These are phyloP conservation scores for Backusella morwellensis DNA, from an alignment of 192 early-diverging fungal genomes.

Conservation along the genomic window DNA sequence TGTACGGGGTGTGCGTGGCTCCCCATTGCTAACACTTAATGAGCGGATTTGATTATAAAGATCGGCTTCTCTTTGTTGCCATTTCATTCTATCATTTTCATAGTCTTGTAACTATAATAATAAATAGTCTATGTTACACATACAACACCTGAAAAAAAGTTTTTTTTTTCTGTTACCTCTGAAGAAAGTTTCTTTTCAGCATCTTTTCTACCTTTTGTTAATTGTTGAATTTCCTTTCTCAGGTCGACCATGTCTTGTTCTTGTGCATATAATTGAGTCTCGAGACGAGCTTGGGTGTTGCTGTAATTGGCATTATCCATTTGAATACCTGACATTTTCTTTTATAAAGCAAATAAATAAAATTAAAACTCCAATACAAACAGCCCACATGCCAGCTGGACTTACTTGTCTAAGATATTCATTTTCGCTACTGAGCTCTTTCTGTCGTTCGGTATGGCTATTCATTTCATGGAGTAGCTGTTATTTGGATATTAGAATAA, in stretches of 20 bases:
- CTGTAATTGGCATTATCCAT: slow-evolving; percentile 31
- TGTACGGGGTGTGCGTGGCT: slow-evolving; percentile 36
- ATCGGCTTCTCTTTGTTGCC: slow-evolving; percentile 49
- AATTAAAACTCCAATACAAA: slow-evolving; percentile 5
- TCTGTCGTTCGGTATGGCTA: background rate
- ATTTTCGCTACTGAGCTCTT: slow-evolving; percentile 18
- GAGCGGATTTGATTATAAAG: slow-evolving; percentile 39
- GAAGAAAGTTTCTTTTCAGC: slow-evolving; percentile 37
- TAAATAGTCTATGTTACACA: background rate
- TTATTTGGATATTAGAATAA: background rate
- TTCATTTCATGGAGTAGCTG: slow-evolving; percentile 24
- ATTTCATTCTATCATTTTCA: slow-evolving; percentile 42
- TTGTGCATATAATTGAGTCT: slow-evolving; percentile 50
- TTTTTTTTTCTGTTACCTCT: slow-evolving; percentile 17
- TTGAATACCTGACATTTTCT: slow-evolving; percentile 30
- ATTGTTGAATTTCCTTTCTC: slow-evolving; percentile 39
- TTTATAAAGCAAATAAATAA: background rate
- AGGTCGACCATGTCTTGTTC: slow-evolving; percentile 37
- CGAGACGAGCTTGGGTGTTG: slow-evolving; percentile 39
- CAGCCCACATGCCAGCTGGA: background rate
- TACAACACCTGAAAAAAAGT: background rate
- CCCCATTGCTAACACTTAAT: slow-evolving; percentile 23
- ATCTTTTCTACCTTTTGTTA: slow-evolving; percentile 41
- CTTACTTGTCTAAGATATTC: slow-evolving; percentile 33
- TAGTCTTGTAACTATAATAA: slow-evolving; percentile 27